These are phyloP conservation scores for Naganishia albida DNA, from an alignment of 1,284 basidiomycete species.

Conservation along the genomic window DNA sequence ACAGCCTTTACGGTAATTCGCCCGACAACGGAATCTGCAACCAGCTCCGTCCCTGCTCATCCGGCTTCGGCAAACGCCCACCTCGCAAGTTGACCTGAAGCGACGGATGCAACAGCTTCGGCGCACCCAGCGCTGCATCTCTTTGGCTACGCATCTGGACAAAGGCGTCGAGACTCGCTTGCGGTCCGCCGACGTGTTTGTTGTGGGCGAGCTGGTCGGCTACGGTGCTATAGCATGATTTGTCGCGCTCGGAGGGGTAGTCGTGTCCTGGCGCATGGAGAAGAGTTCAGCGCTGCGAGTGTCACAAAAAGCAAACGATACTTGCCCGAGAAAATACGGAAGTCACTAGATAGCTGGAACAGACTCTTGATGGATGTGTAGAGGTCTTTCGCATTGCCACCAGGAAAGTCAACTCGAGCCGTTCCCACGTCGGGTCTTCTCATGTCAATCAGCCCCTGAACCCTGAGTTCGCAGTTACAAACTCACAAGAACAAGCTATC, in stretches of 20 bases:
- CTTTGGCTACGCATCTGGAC: slow-evolving; percentile 39
- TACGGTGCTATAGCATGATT: slow-evolving; percentile 42
- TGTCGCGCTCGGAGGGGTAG: slow-evolving; percentile 33
- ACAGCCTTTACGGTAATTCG: slow-evolving; percentile 10
- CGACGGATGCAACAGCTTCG: slow-evolving; percentile 40
- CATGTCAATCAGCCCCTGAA: background rate
- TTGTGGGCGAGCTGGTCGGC: slow-evolving; percentile 39
- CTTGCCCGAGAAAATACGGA: slow-evolving; percentile 42
- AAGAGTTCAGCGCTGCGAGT: background rate
- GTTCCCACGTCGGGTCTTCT: slow-evolving; percentile 42
- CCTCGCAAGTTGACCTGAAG: slow-evolving; percentile 45
- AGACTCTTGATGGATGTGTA: slow-evolving; percentile 38
- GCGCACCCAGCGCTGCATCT: slow-evolving; percentile 38
- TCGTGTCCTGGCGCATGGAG: slow-evolving; percentile 26
- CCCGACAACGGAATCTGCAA: slow-evolving; percentile 34
- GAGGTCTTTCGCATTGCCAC: slow-evolving; percentile 38
- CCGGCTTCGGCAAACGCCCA: slow-evolving; percentile 37
- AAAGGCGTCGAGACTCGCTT: slow-evolving; percentile 36
- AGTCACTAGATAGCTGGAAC: slow-evolving; percentile 37
- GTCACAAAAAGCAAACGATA: slow-evolving; percentile 4
- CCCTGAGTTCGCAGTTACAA: background rate
- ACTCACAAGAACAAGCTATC: slow-evolving; percentile 43
- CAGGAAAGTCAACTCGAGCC: slow-evolving; percentile 46
- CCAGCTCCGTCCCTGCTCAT: slow-evolving; percentile 32
- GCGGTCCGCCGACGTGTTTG: slow-evolving; percentile 38